Base-by-base conservation (phyloP, 305 asterid genomes). In the Fraxinus ornus region DNA sequence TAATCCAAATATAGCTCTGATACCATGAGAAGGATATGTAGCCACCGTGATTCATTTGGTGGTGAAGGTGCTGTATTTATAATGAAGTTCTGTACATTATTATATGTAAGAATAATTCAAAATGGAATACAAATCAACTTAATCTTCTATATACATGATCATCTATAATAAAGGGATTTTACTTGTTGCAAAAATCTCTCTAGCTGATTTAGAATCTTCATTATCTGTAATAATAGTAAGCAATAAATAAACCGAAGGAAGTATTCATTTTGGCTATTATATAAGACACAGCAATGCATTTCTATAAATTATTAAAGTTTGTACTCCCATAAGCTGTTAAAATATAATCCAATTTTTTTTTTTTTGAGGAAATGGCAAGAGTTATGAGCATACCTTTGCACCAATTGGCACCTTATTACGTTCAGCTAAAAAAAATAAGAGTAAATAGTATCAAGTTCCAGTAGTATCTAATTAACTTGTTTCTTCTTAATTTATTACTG, bases 371-470 rank as follows among this genome's bases (percentile, higher is more conserved):
- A 47, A 47, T 4, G 19, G 0, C 9, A 4, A n/a, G 26, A 19
- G 10, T 60, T 60, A 60, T 7, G 9, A 26, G 71, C n/a, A 3
- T 66, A 81, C 84, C 76, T 7, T 2, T 35, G 49, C 57, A 32
- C 85, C 78, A 7, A 82, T 77, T 7, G 5, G 92, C 75, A 82
- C 80, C 36, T 90, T 91, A 28, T 86, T 86, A 74, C 62, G 89
- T 68, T 83, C 86, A 49, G 83, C 93, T 87, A 47, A 47, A 8
- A 8, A 37, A 7, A 19, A 17, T 2, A 0, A 2, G 3, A 79
- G n/a, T 21, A 1, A 7, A 2, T 7, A 80, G 19, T 1, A 82
- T 22, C 7, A 17, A 3, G 21, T 26, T 5, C 33, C 28, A 52
- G 22, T 17, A 52, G 19, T 49, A 3, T 3, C 7, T 41, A 41